phyloP scores from a whole-genome alignment of 306 rosid species.

The Pueraria montana region DNA sequence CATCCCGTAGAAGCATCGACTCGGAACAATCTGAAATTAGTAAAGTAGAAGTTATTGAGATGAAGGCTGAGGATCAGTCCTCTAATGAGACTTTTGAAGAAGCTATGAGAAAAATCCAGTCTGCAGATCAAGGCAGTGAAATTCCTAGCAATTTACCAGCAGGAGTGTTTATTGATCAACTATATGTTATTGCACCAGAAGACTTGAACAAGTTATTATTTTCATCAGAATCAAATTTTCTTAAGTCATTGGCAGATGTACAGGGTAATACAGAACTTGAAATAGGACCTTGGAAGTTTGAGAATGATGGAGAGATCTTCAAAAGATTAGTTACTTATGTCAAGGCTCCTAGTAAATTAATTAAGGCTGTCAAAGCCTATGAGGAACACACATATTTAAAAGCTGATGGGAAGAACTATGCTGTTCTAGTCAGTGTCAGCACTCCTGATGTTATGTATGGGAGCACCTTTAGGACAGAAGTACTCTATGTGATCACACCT shows the following conservation, averaged over 20 bases:
- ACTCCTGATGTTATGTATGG: constrained; percentile 93
- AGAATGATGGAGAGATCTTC: constrained; percentile 63
- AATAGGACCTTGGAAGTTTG: constrained; percentile 84
- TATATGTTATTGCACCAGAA: constrained; percentile 68
- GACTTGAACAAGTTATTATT: constrained; percentile 77
- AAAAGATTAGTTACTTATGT: constrained; percentile 74
- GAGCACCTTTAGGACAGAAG: constrained; percentile 74
- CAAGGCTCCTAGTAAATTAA: constrained; percentile 82
- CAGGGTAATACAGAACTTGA: constrained; percentile 85
- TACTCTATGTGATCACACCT: constrained; percentile 84
- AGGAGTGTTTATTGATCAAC: constrained; percentile 84
- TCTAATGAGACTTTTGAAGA: constrained; percentile 77
- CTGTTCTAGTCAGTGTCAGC: constrained; percentile 71
- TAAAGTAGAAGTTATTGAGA: constrained; percentile 58
- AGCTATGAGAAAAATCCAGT: constrained; percentile 66
- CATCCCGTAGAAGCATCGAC: constrained; percentile 63
- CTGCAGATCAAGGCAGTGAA: constrained; percentile 75
- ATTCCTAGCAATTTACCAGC: constrained; percentile 80
- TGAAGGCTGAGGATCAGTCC: constrained; percentile 66
- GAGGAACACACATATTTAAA: constrained; percentile 89
- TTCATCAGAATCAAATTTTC: constrained; percentile 80
- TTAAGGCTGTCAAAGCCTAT: constrained; percentile 82
- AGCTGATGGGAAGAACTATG: constrained; percentile 91
- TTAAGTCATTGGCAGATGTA: constrained; percentile 67
- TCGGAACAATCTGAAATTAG: constrained; percentile 65